Evolutionary conservation across 2,329 filamentous ascomycete species (phyloP), one percentile per base, ranked within the genome.

Genomic region (Sporothrix brunneoviolacea): DNA sequence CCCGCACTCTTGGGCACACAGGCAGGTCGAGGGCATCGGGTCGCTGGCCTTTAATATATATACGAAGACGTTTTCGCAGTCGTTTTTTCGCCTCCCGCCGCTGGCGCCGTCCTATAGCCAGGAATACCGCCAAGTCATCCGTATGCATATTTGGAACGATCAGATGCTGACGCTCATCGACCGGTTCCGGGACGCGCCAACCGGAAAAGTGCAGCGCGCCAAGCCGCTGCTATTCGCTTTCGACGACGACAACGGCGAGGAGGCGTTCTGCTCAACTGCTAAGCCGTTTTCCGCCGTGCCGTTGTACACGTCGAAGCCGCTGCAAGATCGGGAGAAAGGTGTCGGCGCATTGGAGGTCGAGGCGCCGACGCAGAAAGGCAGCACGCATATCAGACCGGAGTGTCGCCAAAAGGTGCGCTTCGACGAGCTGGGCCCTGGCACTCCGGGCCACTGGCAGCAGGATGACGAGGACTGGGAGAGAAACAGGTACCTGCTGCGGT

Each of bases 101-200:
- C 37, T 41, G 24, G 16, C 42, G 16, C 42, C 51, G 4, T 16
- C 39, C 8, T n/a, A 33, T 8, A 30, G 38, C 38, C 24, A 27
- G 13, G 45, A 41, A 15, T 27, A 24, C 19, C 35, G 15, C 5
- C 27, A 39, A 19, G 6, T 27, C 12, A 44, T 52, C 21, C 38
- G n/a, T 10, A 35, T 51, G 40, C 55, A 55, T 30, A 38, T 57
- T 18, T 58, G 56, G 56, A 53, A 57, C 50, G 55, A 53, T 50
- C 55, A 57, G 56, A 22, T 56, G 30, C 28, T 56, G 18, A 50
- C 44, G 1, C 18, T 57, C 22, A 21, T 54, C 10, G 54, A 57
- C 49, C 56, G 54, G 4, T 48, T 49, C 38, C 35, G 40, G 13
- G 54, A 56, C 3, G 28, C 50, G 13, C n/a, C 33, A 13, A 13